phyloP scores from a whole-genome alignment of 163 green algal genomes.

The Chloromonas sp. region DNA sequence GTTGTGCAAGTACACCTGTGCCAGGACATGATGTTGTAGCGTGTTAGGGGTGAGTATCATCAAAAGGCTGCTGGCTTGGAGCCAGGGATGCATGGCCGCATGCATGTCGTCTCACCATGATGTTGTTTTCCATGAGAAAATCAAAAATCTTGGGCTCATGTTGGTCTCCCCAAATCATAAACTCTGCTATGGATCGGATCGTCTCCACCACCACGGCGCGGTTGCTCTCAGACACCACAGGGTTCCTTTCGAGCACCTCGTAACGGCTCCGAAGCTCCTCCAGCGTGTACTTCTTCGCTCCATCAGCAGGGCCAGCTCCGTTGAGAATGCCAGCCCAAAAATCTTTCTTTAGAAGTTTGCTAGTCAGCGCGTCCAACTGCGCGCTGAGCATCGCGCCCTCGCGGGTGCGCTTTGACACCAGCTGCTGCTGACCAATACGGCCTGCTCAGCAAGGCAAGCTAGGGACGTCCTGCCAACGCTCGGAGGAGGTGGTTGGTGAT shows the following conservation, averaged over 20 bases:
- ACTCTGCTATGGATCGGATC: slow-evolving; percentile 84
- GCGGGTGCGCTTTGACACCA: neutral
- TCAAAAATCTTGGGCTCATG: slow-evolving; percentile 84
- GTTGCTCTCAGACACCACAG: slow-evolving; percentile 68
- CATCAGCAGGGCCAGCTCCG: neutral
- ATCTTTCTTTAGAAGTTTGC: neutral
- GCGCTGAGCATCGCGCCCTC: neutral
- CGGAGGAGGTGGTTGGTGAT: neutral
- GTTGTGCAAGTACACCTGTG: slow-evolving; percentile 19
- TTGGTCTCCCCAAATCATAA: slow-evolving; percentile 98
- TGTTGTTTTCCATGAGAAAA: slow-evolving; percentile 92
- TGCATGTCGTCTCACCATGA: slow-evolving; percentile 61
- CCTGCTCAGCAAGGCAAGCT: neutral
- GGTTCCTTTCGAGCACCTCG: slow-evolving; percentile 50
- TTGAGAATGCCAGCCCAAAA: neutral
- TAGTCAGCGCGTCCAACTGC: neutral
- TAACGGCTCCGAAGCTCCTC: slow-evolving; percentile 65
- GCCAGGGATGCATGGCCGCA: no score
- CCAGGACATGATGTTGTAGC: neutral
- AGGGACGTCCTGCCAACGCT: neutral
- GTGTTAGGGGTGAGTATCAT: no score
- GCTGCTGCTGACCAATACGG: neutral
- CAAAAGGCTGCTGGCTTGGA: slow-evolving; percentile 12
- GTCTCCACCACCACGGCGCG: slow-evolving; percentile 84
- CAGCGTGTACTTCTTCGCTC: slow-evolving; percentile 42